phyloP scores from a whole-genome alignment of 2,329 filamentous ascomycete genomes.

The Thelonectria discophora region DNA sequence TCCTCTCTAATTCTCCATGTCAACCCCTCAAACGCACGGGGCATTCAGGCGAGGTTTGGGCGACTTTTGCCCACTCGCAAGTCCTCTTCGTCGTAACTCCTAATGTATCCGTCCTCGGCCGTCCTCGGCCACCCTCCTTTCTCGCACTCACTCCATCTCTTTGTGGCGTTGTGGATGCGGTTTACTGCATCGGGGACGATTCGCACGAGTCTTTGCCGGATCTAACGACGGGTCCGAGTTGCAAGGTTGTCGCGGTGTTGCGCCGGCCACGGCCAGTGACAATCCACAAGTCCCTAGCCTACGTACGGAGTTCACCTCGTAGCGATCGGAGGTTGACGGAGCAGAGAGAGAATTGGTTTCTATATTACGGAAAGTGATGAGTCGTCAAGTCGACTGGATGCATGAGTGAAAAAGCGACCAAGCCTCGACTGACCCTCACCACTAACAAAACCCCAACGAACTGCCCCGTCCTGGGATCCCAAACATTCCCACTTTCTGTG shows the following conservation, averaged over 20 bases:
- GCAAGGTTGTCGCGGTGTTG: slow-evolving; percentile 17
- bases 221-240: slow-evolving; percentile 25
- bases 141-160: slow-evolving; percentile 10
- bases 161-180: slow-evolving; percentile 22
- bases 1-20: slow-evolving; percentile 19
- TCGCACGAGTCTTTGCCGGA: slow-evolving; percentile 25
- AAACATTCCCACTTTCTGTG: neutral
- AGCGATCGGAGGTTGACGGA: slow-evolving; percentile 8
- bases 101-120: no score
- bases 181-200: slow-evolving; percentile 21
- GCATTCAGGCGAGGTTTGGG: neutral
- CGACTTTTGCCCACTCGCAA: slow-evolving; percentile 4
- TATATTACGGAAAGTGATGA: slow-evolving; percentile 5
- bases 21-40: neutral
- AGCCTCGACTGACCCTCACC: slow-evolving; percentile 6
- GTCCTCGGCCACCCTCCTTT: neutral
- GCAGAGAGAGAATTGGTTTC: neutral
- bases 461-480: neutral
- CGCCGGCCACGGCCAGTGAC: slow-evolving; percentile 19
- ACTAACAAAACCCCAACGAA: slow-evolving; percentile 16
- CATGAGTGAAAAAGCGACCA: slow-evolving; percentile 1
- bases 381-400: neutral
- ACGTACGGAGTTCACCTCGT: slow-evolving; percentile 1
- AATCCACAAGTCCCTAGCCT: slow-evolving; percentile 12
- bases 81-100: no score